A percentile compares a stretch with the other conserved stretches of the same genome.
Conservation (phyloP, 495 filamentous ascomycete genomes). For the Daldinia decipiens region DNA sequence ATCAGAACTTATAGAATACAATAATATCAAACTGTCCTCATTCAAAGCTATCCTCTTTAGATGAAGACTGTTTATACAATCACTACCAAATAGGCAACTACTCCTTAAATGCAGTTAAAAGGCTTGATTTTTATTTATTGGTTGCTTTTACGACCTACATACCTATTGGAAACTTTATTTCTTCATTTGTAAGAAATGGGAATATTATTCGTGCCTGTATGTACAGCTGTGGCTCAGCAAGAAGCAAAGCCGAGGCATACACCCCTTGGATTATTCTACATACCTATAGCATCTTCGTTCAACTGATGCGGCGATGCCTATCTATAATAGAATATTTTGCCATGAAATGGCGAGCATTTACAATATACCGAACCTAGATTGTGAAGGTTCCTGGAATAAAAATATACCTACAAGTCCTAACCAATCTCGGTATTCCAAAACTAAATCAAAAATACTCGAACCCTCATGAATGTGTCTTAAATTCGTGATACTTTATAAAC, state of each 20-base stretch:
- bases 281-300: background rate
- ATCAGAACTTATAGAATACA: background rate
- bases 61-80: background rate
- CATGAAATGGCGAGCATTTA: too few relatives aligned
- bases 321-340: background rate
- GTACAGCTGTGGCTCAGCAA: background rate
- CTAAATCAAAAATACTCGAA: too few relatives aligned
- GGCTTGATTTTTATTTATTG: background rate
- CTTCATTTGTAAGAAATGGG: background rate
- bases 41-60: background rate
- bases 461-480: too few relatives aligned
- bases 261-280: background rate
- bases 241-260: background rate
- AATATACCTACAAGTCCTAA: too few relatives aligned
- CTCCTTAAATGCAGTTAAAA: background rate
- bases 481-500: too few relatives aligned
- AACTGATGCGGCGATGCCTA: background rate
- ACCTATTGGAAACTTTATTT: background rate
- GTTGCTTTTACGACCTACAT: background rate
- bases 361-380: too few relatives aligned
- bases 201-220: background rate
- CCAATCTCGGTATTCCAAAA: too few relatives aligned
- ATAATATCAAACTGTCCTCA: background rate
- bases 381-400: too few relatives aligned
- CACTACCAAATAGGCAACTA: background rate